phyloP scores from a whole-genome alignment of 257 asterid species.

The Rhazya stricta region DNA sequence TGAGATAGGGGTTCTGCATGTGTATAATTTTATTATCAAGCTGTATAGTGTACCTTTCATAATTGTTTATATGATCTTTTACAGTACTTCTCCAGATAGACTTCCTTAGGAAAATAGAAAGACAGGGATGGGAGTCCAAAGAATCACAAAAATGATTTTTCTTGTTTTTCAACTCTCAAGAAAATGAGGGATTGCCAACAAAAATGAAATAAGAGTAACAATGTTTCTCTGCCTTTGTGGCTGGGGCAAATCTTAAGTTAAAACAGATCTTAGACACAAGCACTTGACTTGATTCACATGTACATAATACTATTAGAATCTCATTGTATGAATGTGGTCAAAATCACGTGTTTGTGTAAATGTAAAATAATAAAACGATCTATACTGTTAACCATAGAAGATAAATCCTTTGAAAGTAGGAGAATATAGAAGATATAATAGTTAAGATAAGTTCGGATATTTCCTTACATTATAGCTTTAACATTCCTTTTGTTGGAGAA shows the following conservation, averaged over 20 bases:
- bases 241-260: background rate
- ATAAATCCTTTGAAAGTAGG: background rate
- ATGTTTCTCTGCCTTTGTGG: background rate
- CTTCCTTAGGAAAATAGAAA: background rate
- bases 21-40: no score
- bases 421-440: background rate
- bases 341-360: background rate
- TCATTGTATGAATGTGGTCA: no score
- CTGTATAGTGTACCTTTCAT: no score
- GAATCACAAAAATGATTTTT: background rate
- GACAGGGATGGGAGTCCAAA: background rate
- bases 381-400: background rate
- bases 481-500: background rate
- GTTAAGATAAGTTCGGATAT: background rate
- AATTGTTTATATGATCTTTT: background rate
- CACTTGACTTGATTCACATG: no score
- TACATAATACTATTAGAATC: no score
- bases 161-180: no score
- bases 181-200: background rate
- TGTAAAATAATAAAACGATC: no score
- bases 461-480: background rate
- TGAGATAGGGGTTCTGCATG: no score
- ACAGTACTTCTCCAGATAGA: background rate
- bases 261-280: background rate
- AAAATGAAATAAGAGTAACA: background rate